Evolutionary conservation across 2,329 filamentous ascomycete genomes (phyloP), one percentile per base, ranked within the genome.

Genomic region (Fusarium metavorans): DNA sequence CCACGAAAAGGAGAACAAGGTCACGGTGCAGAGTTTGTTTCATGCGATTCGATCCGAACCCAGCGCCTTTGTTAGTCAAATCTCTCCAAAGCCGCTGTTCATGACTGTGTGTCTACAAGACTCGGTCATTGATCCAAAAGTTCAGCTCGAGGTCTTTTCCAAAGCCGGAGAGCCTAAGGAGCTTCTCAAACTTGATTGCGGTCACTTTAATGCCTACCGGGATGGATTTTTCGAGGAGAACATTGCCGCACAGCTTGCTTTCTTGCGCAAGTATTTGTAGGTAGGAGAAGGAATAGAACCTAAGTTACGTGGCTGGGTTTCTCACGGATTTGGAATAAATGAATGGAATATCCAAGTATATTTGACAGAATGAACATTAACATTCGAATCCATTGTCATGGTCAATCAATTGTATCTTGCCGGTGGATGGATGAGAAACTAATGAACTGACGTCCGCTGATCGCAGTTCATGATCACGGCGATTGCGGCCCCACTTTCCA

Each of bases 401-500:
- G 16, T 16, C 14, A 35, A 35, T 16, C 14, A 35, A 35, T 35
- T 35, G 34, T 7, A 35, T 35, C 14, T 35, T 35, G 14, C 14
- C 34, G 2, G 34, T 35, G 34, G 6, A 35, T 35, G 34, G 6
- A 35, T 35, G 34, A 35, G 11, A 16, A 35, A 35, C 13, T 16
- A 14, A 35, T 35, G 14, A 8, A 35, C 34, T 35, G 34, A 16
- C 14, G 34, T 35, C 34, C 34, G 14, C 14, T 35, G 34, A 35
- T 25, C 32, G 20, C 20, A 35, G 52, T 56, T 57, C 23, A 1
- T 57, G 54, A 57, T 25, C 52, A 37, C 13, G 52, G 20, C 18
- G 11, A 11, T 14, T 10, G 54, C 76, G 77, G 77, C 48, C 13
- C 64, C 13, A 25, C 25, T 27, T 32, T 25, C 43, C 74, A 77